Percentiles rank a stretch among this genome's conserved stretches.
These are phyloP conservation scores for Microdochium bolleyi DNA, from an alignment of 2,329 filamentous ascomycete genomes.

Conservation along the genomic window DNA sequence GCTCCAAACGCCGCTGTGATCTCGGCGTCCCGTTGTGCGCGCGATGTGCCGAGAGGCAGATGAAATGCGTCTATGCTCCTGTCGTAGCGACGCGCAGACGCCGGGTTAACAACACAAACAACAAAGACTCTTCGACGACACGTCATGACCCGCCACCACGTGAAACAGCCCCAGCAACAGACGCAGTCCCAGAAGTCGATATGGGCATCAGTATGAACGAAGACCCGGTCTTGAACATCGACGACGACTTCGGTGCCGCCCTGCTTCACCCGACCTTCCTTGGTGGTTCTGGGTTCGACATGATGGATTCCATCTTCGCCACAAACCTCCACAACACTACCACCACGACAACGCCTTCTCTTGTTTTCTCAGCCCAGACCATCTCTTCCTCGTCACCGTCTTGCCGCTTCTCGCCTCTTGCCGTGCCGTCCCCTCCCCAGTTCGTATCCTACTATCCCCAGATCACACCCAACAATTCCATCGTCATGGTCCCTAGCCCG, in stretches of 20 bases:
- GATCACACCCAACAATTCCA: not conserved
- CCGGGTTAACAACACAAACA: not conserved
- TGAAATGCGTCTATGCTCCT: constrained; percentile 38
- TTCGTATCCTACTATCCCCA: not conserved
- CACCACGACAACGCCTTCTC: not conserved
- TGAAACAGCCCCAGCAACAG: too few species aligned
- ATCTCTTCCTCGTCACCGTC: too few species aligned
- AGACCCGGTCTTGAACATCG: not conserved
- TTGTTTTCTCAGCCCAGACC: not conserved
- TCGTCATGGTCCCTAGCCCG: not conserved
- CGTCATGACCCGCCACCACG: too few species aligned
- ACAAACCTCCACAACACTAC: not conserved
- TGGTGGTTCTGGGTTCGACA: not conserved
- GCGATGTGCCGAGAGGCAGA: constrained; percentile 38
- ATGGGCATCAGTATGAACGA: too few species aligned
- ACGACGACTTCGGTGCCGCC: not conserved
- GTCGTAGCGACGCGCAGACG: not conserved
- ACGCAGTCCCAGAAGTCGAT: too few species aligned
- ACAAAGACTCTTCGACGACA: too few species aligned
- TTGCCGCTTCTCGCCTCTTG: too few species aligned
- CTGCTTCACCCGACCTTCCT: not conserved
- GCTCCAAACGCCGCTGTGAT: constrained; percentile 49
- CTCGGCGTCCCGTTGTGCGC: constrained; percentile 41
- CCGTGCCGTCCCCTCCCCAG: not conserved
- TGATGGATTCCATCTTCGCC: not conserved